These are phyloP conservation scores for Hibiscus trionum DNA, from an alignment of 345 rosid genomes.

Conservation along the genomic window DNA sequence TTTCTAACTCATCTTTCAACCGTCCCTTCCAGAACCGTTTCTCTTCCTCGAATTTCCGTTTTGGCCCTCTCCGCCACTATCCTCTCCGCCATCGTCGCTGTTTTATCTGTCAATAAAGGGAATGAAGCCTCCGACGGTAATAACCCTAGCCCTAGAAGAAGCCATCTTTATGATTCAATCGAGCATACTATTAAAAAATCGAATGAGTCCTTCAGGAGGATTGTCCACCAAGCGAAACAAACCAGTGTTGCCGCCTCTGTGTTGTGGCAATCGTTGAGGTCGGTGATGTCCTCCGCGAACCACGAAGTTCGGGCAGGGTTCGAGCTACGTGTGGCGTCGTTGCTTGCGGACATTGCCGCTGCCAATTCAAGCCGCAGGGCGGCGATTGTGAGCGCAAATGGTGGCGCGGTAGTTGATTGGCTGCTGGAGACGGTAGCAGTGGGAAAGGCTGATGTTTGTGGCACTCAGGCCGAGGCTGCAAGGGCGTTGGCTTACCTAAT, in stretches of 20 bases:
- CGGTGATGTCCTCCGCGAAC: slow-evolving; percentile 88
- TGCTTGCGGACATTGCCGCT: slow-evolving; percentile 81
- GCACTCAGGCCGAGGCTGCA: slow-evolving; percentile 89
- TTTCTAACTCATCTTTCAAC: slow-evolving; percentile 14
- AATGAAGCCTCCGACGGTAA: not conserved
- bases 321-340: slow-evolving; percentile 80
- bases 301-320: slow-evolving; percentile 90
- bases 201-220: slow-evolving; percentile 49
- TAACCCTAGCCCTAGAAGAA: slow-evolving; percentile 8
- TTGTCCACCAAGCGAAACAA: slow-evolving; percentile 53
- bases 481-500: slow-evolving; percentile 86
- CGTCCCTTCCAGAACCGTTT: slow-evolving; percentile 17
- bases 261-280: slow-evolving; percentile 81
- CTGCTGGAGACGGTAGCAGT: slow-evolving; percentile 72
- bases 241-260: slow-evolving; percentile 79
- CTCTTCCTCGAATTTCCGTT: slow-evolving; percentile 32
- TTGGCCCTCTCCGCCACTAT: slow-evolving; percentile 55
- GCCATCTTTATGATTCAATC: slow-evolving; percentile 33
- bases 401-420: slow-evolving; percentile 94
- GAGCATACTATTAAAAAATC: slow-evolving; percentile 46
- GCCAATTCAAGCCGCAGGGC: slow-evolving; percentile 73
- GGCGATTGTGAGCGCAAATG: slow-evolving; percentile 78
- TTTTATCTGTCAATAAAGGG: slow-evolving; percentile 14
- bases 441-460: slow-evolving; percentile 41
- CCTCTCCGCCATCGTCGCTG: slow-evolving; percentile 39